phyloP scores from a whole-genome alignment of 2,329 filamentous ascomycete species.

The Aureobasidium melanogenum region DNA sequence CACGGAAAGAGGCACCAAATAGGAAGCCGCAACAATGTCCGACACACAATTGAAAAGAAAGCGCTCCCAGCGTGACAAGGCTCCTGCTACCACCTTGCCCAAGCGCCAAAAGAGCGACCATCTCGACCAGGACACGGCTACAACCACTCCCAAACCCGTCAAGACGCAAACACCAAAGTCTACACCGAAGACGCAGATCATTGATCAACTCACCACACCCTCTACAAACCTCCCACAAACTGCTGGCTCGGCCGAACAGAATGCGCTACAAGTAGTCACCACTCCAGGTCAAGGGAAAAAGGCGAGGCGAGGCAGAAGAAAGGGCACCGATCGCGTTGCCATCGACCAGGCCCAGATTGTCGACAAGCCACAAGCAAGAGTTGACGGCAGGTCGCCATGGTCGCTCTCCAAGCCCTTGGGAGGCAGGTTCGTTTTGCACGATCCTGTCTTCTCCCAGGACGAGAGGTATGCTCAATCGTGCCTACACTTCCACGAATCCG shows the following conservation, averaged over 20 bases:
- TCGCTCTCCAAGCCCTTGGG: constrained; percentile 41
- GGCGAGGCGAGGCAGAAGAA: constrained; percentile 6
- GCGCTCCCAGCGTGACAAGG: constrained; percentile 12
- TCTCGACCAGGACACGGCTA: background rate
- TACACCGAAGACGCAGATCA: background rate
- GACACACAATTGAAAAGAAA: constrained; percentile 12
- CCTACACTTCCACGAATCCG: constrained; percentile 9
- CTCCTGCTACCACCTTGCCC: background rate
- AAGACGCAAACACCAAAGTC: constrained; percentile 8
- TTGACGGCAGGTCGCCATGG: constrained; percentile 29
- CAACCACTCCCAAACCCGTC: background rate
- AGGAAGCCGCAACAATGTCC: background rate
- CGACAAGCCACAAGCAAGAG: background rate
- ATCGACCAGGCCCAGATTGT: background rate
- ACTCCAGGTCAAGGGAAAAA: background rate
- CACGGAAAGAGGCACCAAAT: too few species aligned
- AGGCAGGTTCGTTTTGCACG: constrained; percentile 46
- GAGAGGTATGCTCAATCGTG: constrained; percentile 41
- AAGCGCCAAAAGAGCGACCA: constrained; percentile 8
- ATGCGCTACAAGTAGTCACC: constrained; percentile 3
- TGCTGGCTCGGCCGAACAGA: background rate
- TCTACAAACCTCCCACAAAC: background rate
- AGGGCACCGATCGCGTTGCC: constrained; percentile 1
- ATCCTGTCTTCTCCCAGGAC: constrained; percentile 50
- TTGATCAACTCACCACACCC: background rate